Base-by-base conservation (phyloP, 768 basidiomycete species). In the Boletus sp. region DNA sequence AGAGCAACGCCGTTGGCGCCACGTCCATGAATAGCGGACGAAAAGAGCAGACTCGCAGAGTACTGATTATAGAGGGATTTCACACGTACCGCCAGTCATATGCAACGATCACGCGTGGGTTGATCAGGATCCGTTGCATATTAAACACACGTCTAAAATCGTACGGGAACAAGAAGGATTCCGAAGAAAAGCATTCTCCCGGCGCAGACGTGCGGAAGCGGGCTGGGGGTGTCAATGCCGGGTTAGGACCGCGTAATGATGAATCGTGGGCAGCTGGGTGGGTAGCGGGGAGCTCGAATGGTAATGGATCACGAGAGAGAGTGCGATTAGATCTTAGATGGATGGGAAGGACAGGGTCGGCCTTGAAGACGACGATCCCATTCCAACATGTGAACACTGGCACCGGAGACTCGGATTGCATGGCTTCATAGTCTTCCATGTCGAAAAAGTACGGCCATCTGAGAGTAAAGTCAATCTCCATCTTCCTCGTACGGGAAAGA, bases 341-440 rank as follows among this genome's bases (percentile, higher is more conserved):
- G 34, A 74, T 53, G 14, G 77, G 76, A 30, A 77, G 66, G 30
- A 78, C 42, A 5, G 77, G 75, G 47, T 78, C 77, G 0, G 77
- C 71, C 9, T 58, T 41, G 58, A 78, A 72, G 3, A 71, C 72
- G 45, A 68, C 68, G 57, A 78, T 74, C 32, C 77, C 77, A 47
- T 78, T 78, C 77, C 77, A 78, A 62, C 77, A 78, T 0, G 74
- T 55, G 52, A 76, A 74, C 7, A 77, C 77, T 10, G 77, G 76
- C 2, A 70, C 77, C 11, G 77, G 75, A 14, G 72, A 69, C 34
- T 73, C 77, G 11, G 49, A 57, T 47, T 69, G 63, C 60, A 78
- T 68, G 4, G 72, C 72, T 39, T 65, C 59, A 55, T 68, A 66
- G 47, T 62, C 72, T 10, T 67, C 70, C 7, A 66, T 58, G 41